Base-by-base conservation (phyloP, 2,329 filamentous ascomycete genomes). In the Thelonectria rubi region DNA sequence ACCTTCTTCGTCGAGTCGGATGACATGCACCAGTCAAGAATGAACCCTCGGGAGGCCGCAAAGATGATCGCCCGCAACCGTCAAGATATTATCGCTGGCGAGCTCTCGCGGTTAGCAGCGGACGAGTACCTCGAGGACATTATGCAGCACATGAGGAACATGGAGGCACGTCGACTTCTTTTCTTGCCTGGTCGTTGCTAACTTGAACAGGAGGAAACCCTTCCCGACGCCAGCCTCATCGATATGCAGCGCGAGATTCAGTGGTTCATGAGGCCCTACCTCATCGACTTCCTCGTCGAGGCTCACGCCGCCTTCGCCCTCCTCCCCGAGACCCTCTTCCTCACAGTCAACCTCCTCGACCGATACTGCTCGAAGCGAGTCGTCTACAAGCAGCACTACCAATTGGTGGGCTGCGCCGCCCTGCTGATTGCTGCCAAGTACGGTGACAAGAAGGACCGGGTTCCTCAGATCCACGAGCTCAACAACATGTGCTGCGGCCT, bases 401-500 rank as follows among this genome's bases (percentile, higher is more conserved):
- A 99, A 80, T 84, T 99, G 53, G 95, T 99, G 62, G 95, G 95
- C 71, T 99, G 95, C 79, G 94, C 95, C 63, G 93, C 95, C 32
- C 88, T 99, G 54, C 87, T 99, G 67, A 98, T 99, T 74, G 94
- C 95, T 68, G 92, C 95, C 79, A 99, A 99, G 84, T 99, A 98
- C 76, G 94, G 94, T 60, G 95, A 99, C 81, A 94, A 95, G 84
- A 99, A 99, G 83, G 95, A 99, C 75, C 89, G 94, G 53, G 95
- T 99, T n/a, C 95, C 95, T 5, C 95, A 96, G 67, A 96, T 99
- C 76, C 89, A 93, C 76, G 95, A 99, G 77, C 84, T 99, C 67
- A 97, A 97, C 85, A 96, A 94, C 69, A 98, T 99, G 95, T 99
- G 95, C 86, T 98, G 95, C 80, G 94, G 92, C 39, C 86, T 98